Evolutionary conservation across 345 rosid species (phyloP).

Genomic region (Citrus glauca): DNA sequence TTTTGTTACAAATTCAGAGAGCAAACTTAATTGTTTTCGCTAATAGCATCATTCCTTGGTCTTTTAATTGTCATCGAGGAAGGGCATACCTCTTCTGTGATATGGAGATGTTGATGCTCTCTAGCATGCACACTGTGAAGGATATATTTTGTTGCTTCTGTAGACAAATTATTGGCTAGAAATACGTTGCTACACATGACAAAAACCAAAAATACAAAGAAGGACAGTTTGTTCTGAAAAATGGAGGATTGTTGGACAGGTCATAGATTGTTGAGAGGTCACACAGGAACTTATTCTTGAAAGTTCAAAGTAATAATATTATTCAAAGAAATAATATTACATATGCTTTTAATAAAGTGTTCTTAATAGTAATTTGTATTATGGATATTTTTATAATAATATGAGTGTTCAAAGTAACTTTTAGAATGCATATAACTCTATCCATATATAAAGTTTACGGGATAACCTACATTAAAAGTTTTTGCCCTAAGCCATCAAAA

Average conservation of each 20-base stretch:
- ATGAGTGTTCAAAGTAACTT: too few relatives aligned
- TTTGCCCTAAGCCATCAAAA: too few relatives aligned
- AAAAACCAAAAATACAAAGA: conserved; percentile 41
- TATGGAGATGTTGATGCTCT: conserved; percentile 39
- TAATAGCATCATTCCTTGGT: conserved; percentile 30
- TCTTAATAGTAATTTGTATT: too few relatives aligned
- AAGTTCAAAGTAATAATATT: background rate
- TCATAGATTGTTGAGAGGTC: conserved; percentile 17
- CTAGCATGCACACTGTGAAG: conserved; percentile 39
- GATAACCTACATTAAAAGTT: too few relatives aligned
- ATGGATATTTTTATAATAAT: too few relatives aligned
- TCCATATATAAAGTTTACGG: too few relatives aligned
- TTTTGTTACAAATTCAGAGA: conserved; percentile 32
- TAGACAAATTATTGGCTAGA: conserved; percentile 47
- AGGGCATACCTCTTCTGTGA: conserved; percentile 40
- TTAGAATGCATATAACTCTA: too few relatives aligned
- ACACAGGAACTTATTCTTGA: conserved; percentile 26
- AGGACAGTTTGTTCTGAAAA: conserved; percentile 44
- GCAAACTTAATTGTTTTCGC: conserved; percentile 4
- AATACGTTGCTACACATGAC: conserved; percentile 38
- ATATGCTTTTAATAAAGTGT: too few relatives aligned
- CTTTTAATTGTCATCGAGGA: conserved; percentile 36
- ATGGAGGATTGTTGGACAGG: conserved; percentile 22
- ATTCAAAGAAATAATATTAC: too few relatives aligned
- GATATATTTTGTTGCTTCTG: conserved; percentile 43